phyloP scores from a whole-genome alignment of 2,329 filamentous ascomycete genomes.

The Sarocladium strictum region DNA sequence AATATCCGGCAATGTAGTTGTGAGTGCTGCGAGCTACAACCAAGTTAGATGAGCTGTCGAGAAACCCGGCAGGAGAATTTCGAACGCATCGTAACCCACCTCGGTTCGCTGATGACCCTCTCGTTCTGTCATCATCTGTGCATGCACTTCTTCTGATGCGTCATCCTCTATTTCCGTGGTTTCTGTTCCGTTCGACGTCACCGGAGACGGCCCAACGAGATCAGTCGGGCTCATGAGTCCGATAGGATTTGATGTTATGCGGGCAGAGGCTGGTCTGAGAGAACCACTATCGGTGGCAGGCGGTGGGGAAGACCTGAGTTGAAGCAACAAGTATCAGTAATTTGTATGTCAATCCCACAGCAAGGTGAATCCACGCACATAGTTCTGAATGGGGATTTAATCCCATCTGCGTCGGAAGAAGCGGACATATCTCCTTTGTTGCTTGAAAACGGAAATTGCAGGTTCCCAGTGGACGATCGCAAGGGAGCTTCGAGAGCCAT shows the following conservation, averaged over 20 bases:
- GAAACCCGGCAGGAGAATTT: conserved; percentile 7
- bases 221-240: conserved; percentile 58
- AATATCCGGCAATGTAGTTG: conserved; percentile 51
- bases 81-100: conserved; percentile 16
- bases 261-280: conserved; percentile 45
- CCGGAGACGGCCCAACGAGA: conserved; percentile 73
- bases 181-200: conserved; percentile 79
- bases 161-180: conserved; percentile 82
- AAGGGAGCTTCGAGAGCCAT: conserved; percentile 47
- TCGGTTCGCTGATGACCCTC: conserved; percentile 21
- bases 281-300: conserved; percentile 36
- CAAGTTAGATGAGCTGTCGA: not conserved
- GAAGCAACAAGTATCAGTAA: conserved; percentile 7
- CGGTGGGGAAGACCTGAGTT: conserved; percentile 28
- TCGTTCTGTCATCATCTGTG: conserved; percentile 14
- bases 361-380: conserved; percentile 36
- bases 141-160: conserved; percentile 52
- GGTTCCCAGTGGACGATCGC: conserved; percentile 52
- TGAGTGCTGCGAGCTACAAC: conserved; percentile 23
- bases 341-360: not conserved
- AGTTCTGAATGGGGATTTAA: conserved; percentile 42
- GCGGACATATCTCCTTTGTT: conserved; percentile 47
- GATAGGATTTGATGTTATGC: conserved; percentile 45
- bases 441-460: conserved; percentile 33
- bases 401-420: conserved; percentile 45